Conservation (phyloP, 164 flowering plant genomes). For the Nymphaea thermarum region DNA sequence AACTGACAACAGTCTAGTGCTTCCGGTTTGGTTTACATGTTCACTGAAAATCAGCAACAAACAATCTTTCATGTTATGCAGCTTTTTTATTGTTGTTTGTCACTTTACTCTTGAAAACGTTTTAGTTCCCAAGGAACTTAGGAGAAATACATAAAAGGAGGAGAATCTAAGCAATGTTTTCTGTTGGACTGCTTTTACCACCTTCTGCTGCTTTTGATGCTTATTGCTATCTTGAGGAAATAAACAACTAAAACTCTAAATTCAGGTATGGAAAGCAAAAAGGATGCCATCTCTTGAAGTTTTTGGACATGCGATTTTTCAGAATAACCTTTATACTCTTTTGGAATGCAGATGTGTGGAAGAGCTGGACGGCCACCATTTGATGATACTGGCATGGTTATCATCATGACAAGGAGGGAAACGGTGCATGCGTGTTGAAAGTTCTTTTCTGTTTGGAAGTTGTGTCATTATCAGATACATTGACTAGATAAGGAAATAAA, state of each 20-base stretch:
- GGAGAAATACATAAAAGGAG: too few species aligned
- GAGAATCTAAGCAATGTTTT: too few species aligned
- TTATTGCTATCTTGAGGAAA: neutral
- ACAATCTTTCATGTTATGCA: too few species aligned
- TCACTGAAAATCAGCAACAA: too few species aligned
- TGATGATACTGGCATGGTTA: constrained; percentile 88
- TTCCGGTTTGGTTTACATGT: too few species aligned
- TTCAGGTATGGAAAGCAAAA: neutral
- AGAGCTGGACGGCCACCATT: constrained; percentile 98
- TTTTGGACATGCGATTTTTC: neutral
- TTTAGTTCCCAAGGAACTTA: too few species aligned
- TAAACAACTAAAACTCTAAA: neutral
- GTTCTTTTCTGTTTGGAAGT: neutral
- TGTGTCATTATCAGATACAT: neutral
- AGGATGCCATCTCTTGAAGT: neutral
- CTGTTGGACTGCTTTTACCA: too few species aligned
- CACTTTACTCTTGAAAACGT: too few species aligned
- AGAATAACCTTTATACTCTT: neutral
- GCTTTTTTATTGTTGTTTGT: too few species aligned
- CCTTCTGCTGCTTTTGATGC: neutral
- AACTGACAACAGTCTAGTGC: too few species aligned
- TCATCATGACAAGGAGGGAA: constrained; percentile 95
- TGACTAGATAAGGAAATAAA: neutral
- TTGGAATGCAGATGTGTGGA: constrained; percentile 74
- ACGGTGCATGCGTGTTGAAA: constrained; percentile 30